A percentile compares a stretch with the other conserved stretches of the same genome.
Evolutionary conservation across 2,329 filamentous ascomycete species (phyloP).

Genomic region (Neonectria neomacrospora): DNA sequence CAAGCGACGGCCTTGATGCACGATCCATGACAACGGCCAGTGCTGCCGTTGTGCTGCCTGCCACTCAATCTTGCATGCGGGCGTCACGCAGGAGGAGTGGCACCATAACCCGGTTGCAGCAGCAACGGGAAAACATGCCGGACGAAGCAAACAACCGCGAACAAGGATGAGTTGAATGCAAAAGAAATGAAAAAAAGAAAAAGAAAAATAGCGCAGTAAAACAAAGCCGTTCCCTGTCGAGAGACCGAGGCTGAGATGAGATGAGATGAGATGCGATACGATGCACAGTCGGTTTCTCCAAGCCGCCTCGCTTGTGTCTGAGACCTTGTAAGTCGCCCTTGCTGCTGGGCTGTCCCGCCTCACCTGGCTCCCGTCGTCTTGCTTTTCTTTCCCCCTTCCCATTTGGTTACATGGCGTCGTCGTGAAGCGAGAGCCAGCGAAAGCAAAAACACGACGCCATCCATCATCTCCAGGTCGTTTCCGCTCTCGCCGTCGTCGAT

Average conservation of each 20-base stretch:
- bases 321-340: background rate
- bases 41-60: slow-evolving; percentile 17
- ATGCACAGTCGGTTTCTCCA: background rate
- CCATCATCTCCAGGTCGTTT: slow-evolving; percentile 1
- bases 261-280: background rate
- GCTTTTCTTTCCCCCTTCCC: slow-evolving; percentile 6
- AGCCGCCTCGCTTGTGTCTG: background rate
- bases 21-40: background rate
- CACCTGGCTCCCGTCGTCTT: background rate
- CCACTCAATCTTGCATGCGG: slow-evolving; percentile 28
- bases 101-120: slow-evolving; percentile 7
- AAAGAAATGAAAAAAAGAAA: background rate
- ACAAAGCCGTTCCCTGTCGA: background rate
- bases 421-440: slow-evolving; percentile 29
- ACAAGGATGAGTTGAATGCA: background rate
- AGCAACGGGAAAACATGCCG: slow-evolving; percentile 3
- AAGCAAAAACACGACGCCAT: slow-evolving; percentile 24
- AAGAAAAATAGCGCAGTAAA: background rate
- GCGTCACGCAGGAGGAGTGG: slow-evolving; percentile 24
- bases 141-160: background rate
- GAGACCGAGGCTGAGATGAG: background rate
- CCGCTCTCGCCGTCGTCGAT: slow-evolving; percentile 3
- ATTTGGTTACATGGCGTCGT: slow-evolving; percentile 28
- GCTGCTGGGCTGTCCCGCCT: background rate
- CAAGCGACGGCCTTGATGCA: background rate